Conservation (phyloP, 2,329 filamentous ascomycete species). For the Cladosporium phlei region DNA sequence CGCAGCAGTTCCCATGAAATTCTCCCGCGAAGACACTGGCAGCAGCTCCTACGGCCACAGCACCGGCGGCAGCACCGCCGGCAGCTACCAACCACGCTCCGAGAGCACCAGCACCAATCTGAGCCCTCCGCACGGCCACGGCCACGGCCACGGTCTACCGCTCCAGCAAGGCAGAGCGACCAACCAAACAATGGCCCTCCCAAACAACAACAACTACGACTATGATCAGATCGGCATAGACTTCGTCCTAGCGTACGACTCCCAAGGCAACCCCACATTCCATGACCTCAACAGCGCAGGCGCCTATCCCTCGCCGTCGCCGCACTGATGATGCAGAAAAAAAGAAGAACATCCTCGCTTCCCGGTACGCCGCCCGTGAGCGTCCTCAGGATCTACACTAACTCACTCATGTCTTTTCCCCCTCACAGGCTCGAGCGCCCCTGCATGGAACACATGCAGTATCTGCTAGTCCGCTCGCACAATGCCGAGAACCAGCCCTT, state of each 20-base stretch:
- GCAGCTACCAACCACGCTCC: conserved; percentile 53
- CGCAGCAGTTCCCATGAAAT: conserved; percentile 32
- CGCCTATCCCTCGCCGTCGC: conserved; percentile 62
- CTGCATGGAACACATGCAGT: conserved; percentile 87
- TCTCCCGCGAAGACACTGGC: conserved; percentile 29
- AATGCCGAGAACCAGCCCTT: conserved; percentile 37
- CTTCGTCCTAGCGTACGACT: conserved; percentile 81
- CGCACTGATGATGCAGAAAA: conserved; percentile 27
- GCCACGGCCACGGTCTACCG: conserved; percentile 33
- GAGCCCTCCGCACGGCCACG: conserved; percentile 39
- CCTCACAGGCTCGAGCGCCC: conserved; percentile 72
- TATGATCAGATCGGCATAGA: conserved; percentile 82
- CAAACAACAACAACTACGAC: conserved; percentile 49
- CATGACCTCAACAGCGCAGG: conserved; percentile 16
- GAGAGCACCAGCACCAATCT: conserved; percentile 45
- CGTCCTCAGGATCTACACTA: conserved; percentile 16
- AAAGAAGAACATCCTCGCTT: conserved; percentile 7
- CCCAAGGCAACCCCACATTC: conserved; percentile 30
- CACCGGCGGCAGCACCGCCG: conserved; percentile 53
- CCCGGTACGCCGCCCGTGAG: conserved; percentile 15
- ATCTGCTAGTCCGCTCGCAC: conserved; percentile 59
- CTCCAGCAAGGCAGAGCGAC: conserved; percentile 21
- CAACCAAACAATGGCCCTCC: conserved; percentile 25
- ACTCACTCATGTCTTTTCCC: conserved; percentile 20
- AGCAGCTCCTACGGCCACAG: conserved; percentile 40